Evolutionary conservation across 2,329 filamentous ascomycete species (phyloP).

Genomic region (Hirsutella thompsonii): DNA sequence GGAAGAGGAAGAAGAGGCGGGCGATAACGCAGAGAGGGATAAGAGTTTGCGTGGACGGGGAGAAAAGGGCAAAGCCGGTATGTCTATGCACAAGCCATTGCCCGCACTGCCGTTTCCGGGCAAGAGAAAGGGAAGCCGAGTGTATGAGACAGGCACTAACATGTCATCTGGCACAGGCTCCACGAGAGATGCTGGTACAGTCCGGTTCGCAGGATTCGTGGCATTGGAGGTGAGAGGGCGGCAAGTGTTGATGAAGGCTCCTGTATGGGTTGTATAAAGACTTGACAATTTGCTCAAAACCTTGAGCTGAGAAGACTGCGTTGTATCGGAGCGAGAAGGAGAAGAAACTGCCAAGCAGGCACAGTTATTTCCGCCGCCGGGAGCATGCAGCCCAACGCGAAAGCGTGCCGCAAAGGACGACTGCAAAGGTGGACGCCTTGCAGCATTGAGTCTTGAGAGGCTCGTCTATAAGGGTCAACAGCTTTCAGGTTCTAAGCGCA

Average conservation of each 20-base stretch:
- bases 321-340: too few species aligned
- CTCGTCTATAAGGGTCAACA: too few species aligned
- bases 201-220: slow-evolving; percentile 66
- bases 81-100: slow-evolving; percentile 11
- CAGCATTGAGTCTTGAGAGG: too few species aligned
- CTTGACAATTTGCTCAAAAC: too few species aligned
- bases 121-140: background rate
- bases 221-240: slow-evolving; percentile 63
- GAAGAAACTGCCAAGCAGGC: too few species aligned
- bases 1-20: slow-evolving; percentile 27
- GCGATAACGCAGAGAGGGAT: slow-evolving; percentile 25
- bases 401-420: too few species aligned
- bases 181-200: slow-evolving; percentile 37
- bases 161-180: slow-evolving; percentile 19
- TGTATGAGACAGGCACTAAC: slow-evolving; percentile 21
- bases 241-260: slow-evolving; percentile 63
- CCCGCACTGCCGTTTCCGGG: background rate
- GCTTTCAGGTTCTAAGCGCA: too few species aligned
- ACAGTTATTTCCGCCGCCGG: too few species aligned
- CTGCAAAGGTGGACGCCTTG: too few species aligned
- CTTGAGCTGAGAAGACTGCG: too few species aligned
- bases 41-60: slow-evolving; percentile 27
- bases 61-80: slow-evolving; percentile 36
- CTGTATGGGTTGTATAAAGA: slow-evolving; percentile 48
- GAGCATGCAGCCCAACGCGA: too few species aligned